These are phyloP conservation scores for Vicia villosa DNA, from an alignment of 306 rosid genomes.

Conservation along the genomic window DNA sequence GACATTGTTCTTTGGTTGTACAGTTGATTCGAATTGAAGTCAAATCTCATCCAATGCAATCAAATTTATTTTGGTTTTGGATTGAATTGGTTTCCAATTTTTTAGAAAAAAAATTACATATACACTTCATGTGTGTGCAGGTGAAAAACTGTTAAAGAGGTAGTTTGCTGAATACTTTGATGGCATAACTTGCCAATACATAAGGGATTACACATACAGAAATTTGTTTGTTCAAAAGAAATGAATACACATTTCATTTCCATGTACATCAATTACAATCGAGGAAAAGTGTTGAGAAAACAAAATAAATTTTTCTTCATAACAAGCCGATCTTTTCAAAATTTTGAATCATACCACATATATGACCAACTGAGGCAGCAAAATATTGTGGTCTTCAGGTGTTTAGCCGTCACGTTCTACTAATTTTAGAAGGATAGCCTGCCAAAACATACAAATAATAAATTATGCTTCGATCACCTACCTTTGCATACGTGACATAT, in stretches of 20 bases:
- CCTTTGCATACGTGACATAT: constrained; percentile 1
- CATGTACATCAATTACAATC: constrained; percentile 17
- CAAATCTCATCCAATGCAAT: not conserved
- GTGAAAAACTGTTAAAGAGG: not conserved
- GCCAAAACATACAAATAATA: constrained; percentile 44
- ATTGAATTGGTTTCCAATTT: not conserved
- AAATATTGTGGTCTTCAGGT: constrained; percentile 24
- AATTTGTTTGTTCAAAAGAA: constrained; percentile 2
- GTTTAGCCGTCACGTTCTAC: constrained; percentile 56
- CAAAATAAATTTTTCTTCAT: constrained; percentile 15
- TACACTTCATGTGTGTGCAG: not conserved
- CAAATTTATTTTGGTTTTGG: not conserved
- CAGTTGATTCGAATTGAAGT: not conserved
- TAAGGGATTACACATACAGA: not conserved
- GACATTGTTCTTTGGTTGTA: not conserved
- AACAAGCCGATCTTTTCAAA: constrained; percentile 14
- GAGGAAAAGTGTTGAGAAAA: not conserved
- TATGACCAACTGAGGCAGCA: constrained; percentile 30
- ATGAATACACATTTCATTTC: not conserved
- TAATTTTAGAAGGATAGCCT: constrained; percentile 65
- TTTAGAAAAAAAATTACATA: not conserved
- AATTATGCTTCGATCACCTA: constrained; percentile 19
- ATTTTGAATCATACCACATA: constrained; percentile 13
- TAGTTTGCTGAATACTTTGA: not conserved
- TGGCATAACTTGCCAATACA: not conserved